Conservation (phyloP, 1,284 basidiomycete genomes). For the Cerrena zonata region DNA sequence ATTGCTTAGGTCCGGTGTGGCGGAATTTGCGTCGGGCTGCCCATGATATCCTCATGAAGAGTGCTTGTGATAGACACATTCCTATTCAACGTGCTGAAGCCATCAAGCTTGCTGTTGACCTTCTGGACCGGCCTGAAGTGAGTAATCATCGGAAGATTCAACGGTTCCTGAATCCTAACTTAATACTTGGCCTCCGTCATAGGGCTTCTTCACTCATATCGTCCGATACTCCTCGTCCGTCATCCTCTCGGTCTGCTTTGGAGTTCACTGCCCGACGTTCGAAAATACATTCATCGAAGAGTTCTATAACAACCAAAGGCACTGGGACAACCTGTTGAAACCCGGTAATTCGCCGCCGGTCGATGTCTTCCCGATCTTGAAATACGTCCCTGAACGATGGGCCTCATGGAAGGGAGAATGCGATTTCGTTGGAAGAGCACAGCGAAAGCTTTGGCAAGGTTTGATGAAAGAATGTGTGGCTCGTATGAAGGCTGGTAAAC, state of each 20-base stretch:
- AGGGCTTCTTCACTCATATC: conserved; percentile 10
- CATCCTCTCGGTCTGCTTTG: conserved; percentile 26
- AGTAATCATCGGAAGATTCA: neutral
- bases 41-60: neutral
- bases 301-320: conserved; percentile 13
- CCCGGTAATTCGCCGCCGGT: conserved; percentile 30
- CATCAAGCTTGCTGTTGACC: neutral
- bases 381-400: conserved; percentile 29
- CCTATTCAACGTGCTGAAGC: neutral
- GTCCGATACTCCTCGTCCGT: conserved; percentile 25
- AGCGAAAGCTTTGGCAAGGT: conserved; percentile 20
- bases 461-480: conserved; percentile 13
- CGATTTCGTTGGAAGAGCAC: conserved; percentile 18
- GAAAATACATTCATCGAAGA: conserved; percentile 8
- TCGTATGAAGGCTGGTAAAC: conserved; percentile 4
- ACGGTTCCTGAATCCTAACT: neutral
- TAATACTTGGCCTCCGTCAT: neutral
- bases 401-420: conserved; percentile 29
- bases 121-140: neutral
- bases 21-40: neutral
- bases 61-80: neutral
- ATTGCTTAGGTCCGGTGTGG: neutral
- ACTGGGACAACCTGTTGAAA: conserved; percentile 23
- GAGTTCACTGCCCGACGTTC: conserved; percentile 25
- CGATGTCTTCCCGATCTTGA: conserved; percentile 30